phyloP scores from a whole-genome alignment of 2,329 filamentous ascomycete genomes.

The Aspergillus eucalypticola region DNA sequence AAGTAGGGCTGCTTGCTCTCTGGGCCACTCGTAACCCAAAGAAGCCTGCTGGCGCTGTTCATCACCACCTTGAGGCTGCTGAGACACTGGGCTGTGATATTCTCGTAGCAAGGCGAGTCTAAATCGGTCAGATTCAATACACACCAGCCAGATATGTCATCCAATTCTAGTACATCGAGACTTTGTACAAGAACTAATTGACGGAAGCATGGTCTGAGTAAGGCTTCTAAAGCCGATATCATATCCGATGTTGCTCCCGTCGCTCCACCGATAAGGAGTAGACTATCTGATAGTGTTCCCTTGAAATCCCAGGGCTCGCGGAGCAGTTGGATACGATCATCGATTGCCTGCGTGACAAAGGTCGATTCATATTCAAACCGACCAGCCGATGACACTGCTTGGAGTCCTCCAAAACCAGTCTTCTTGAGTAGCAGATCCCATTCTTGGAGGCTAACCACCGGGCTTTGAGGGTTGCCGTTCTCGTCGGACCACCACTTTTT shows the following conservation, averaged over 20 bases:
- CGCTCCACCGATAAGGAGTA: not conserved
- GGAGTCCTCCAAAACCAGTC: slow-evolving; percentile 4
- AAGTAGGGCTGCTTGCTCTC: not conserved
- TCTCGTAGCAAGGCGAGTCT: not conserved
- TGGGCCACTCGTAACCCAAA: slow-evolving; percentile 10
- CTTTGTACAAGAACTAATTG: not conserved
- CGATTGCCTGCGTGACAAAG: slow-evolving; percentile 7
- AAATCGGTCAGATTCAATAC: slow-evolving; percentile 1
- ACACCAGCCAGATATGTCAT: not conserved
- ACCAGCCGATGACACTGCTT: not conserved
- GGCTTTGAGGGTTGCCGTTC: not conserved
- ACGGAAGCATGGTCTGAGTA: not conserved
- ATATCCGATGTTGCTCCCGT: not conserved
- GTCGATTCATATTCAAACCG: not conserved
- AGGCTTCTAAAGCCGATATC: not conserved
- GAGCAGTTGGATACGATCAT: not conserved
- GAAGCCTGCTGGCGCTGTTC: not conserved
- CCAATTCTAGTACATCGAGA: not conserved
- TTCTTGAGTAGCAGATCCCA: slow-evolving; percentile 3
- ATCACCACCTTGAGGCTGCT: not conserved
- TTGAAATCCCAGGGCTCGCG: not conserved
- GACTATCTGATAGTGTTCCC: not conserved
- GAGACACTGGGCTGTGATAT: not conserved
- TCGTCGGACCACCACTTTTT: not conserved
- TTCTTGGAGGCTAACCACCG: not conserved